Conservation (phyloP, 305 asterid species). For the Solanum chacoense region DNA sequence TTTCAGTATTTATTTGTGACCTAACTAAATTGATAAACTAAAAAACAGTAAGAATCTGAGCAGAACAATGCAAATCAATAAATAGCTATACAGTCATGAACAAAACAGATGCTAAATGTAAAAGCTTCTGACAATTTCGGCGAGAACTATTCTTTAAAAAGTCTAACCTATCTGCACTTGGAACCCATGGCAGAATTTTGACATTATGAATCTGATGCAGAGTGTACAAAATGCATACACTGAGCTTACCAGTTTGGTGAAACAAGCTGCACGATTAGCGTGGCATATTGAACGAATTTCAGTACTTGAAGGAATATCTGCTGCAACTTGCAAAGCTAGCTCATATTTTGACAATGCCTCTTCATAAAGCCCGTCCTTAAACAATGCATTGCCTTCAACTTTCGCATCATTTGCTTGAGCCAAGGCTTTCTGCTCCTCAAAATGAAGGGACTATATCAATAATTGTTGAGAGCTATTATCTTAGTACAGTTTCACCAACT, state of each 20-base stretch:
- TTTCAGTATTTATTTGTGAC: background rate
- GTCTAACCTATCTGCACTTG: background rate
- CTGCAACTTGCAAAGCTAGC: conserved; percentile 56
- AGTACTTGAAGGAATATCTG: conserved; percentile 44
- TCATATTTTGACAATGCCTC: conserved; percentile 77
- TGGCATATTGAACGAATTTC: conserved; percentile 66
- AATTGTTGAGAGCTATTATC: background rate
- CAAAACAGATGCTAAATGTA: background rate
- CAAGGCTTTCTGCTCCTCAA: conserved; percentile 45
- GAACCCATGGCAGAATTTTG: background rate
- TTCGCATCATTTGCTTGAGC: conserved; percentile 62
- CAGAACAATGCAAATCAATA: background rate
- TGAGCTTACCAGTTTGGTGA: conserved; percentile 64
- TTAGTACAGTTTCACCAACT: background rate
- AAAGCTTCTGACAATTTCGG: background rate
- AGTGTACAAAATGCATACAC: background rate
- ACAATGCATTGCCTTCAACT: conserved; percentile 63
- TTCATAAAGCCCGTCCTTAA: conserved; percentile 53
- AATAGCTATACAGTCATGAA: background rate
- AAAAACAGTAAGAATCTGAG: background rate
- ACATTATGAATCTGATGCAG: background rate
- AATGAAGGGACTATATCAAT: conserved; percentile 5
- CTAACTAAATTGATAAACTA: background rate
- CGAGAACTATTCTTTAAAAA: background rate
- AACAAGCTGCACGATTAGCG: conserved; percentile 87